Percentiles rank a stretch among this genome's conserved stretches.
phyloP scores from a whole-genome alignment of 2,329 filamentous ascomycete genomes.

The Podosphaera xanthii region DNA sequence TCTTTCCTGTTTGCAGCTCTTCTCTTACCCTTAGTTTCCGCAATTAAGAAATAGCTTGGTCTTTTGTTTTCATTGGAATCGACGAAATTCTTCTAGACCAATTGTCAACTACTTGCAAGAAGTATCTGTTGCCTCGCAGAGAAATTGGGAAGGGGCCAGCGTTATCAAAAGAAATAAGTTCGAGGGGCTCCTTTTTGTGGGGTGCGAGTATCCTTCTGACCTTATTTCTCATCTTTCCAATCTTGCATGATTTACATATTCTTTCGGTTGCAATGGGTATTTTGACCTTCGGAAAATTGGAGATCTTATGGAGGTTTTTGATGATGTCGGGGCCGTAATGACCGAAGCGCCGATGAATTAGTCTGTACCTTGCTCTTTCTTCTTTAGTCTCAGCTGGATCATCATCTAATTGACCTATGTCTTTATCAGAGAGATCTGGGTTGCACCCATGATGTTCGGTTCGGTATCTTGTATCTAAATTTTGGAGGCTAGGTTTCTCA shows the following conservation, averaged over 20 bases:
- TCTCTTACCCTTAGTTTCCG: background rate
- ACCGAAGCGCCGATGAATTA: background rate
- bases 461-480: too few relatives aligned
- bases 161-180: background rate
- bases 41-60: background rate
- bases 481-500: too few relatives aligned
- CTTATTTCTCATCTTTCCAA: background rate
- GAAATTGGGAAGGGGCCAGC: background rate
- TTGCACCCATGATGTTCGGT: too few relatives aligned
- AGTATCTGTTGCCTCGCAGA: background rate
- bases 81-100: background rate
- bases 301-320: background rate
- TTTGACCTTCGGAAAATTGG: background rate
- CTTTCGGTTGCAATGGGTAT: background rate
- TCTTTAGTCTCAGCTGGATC: background rate
- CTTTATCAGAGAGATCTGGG: background rate
- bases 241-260: background rate
- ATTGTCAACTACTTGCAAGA: background rate
- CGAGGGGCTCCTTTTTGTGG: background rate
- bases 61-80: background rate
- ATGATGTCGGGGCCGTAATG: background rate
- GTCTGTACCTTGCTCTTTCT: background rate
- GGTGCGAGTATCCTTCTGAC: background rate
- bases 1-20: background rate
- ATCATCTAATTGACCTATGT: background rate